Evolutionary conservation across 1,284 basidiomycete genomes (phyloP), one percentile per base, ranked within the genome.

Genomic region (Sanghuangporus sanghuang): DNA sequence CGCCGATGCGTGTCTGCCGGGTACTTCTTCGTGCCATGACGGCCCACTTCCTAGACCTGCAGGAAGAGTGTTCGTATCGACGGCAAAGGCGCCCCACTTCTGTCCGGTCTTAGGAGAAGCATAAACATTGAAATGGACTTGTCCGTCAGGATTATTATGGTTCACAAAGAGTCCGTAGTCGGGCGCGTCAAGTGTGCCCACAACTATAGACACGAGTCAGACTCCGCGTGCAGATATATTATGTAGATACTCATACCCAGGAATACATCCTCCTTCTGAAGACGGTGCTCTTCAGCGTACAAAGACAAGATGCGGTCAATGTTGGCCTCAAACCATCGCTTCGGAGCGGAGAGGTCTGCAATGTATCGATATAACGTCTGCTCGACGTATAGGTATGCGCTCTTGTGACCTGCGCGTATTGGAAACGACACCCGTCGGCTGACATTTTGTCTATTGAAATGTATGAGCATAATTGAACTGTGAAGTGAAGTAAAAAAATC

Each of bases 161-260:
- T 85, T 87, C 52, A 90, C 86, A 69, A 89, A 87, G 1, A 88
- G 71, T 2, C 81, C 87, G 71, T 89, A 87, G 65, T 90, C 86
- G 0, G 82, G 78, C 1, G 87, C 81, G 59, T 85, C 81, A 6
- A 93, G 76, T 0, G 86, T 83, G 11, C 89, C 90, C 49, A 89
- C 83, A 27, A 92, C 89, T 91, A 59, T 7, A 46, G 11, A 56
- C 35, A 48, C n/a, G 39, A 12, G 16, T 36, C 46, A 52, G 50
- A 55, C 39, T 38, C 35, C 18, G 48, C 38, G 52, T 0, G 4
- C 27, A 48, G 21, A 54, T 50, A 6, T 54, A 14, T n/a, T 38
- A 60, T 48, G 35, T 6, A 39, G 40, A 21, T 38, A 23, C 14
- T 75, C 84, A 66, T 69, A 88, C 90, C 83, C 0, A 92, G 73